Conservation (phyloP, 2,329 filamentous ascomycete genomes). For the Cryphonectria parasitica region DNA sequence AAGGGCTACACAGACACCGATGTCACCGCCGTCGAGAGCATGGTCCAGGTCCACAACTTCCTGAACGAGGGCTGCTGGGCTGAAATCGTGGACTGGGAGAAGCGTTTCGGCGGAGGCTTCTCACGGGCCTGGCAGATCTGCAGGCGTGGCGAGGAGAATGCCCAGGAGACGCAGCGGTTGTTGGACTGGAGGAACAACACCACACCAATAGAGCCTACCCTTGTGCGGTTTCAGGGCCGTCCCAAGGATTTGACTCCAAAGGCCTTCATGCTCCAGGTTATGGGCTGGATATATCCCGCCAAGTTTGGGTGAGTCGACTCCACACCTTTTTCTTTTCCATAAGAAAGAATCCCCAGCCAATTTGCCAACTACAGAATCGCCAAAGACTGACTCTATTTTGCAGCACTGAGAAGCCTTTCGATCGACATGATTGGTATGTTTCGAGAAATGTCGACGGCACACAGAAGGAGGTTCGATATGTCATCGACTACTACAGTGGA, state of each 20-base stretch:
- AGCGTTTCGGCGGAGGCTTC: slow-evolving; percentile 77
- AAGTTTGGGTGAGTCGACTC: slow-evolving; percentile 69
- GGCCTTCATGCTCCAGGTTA: slow-evolving; percentile 78
- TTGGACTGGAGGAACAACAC: slow-evolving; percentile 49
- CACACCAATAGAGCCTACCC: slow-evolving; percentile 63
- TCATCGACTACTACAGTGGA: slow-evolving; percentile 95
- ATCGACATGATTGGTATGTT: slow-evolving; percentile 97
- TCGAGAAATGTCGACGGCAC: slow-evolving; percentile 70
- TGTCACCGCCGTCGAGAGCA: slow-evolving; percentile 88
- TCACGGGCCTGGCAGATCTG: slow-evolving; percentile 74
- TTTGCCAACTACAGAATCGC: background rate
- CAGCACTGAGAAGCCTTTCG: slow-evolving; percentile 85
- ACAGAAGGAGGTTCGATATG: slow-evolving; percentile 81
- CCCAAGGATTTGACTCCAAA: slow-evolving; percentile 92
- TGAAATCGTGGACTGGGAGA: slow-evolving; percentile 94
- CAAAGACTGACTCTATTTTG: slow-evolving; percentile 16
- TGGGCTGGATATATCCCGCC: slow-evolving; percentile 78
- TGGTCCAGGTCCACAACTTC: slow-evolving; percentile 98
- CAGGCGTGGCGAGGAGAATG: slow-evolving; percentile 71
- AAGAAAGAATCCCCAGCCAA: background rate
- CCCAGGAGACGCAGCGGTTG: slow-evolving; percentile 40
- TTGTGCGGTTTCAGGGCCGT: slow-evolving; percentile 86
- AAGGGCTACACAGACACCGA: slow-evolving; percentile 97
- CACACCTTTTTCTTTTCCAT: background rate
- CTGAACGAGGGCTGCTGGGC: slow-evolving; percentile 96